Evolutionary conservation across 2,329 filamentous ascomycete species (phyloP).

Genomic region (Escovopsis sp.): DNA sequence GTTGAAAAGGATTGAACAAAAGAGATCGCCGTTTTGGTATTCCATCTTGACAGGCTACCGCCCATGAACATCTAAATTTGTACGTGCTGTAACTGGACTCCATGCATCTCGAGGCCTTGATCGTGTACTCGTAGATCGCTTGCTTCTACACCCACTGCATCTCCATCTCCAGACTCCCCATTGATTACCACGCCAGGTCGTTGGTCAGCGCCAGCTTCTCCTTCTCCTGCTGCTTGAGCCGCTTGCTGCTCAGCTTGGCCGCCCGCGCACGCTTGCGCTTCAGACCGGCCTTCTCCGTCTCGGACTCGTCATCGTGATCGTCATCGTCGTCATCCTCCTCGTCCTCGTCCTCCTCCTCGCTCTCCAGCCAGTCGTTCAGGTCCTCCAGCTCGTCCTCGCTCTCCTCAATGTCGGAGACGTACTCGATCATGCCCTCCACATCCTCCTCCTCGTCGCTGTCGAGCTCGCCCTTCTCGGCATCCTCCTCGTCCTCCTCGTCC

Average conservation of each 20-base stretch:
- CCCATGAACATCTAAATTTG: too few species aligned
- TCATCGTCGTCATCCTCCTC: constrained; percentile 40
- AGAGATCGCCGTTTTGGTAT: background rate
- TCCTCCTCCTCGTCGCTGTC: constrained; percentile 47
- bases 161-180: background rate
- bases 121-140: background rate
- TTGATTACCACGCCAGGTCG: constrained; percentile 25
- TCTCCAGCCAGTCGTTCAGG: constrained; percentile 86
- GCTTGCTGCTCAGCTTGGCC: constrained; percentile 31
- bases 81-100: constrained; percentile 1
- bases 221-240: constrained; percentile 48
- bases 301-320: constrained; percentile 43
- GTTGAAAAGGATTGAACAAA: background rate
- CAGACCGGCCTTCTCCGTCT: constrained; percentile 38
- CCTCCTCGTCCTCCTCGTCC: constrained; percentile 50
- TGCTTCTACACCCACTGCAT: background rate
- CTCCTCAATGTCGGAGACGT: constrained; percentile 81
- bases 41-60: too few species aligned
- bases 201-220: constrained; percentile 28
- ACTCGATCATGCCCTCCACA: constrained; percentile 72
- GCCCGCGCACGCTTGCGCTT: constrained; percentile 38
- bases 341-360: constrained; percentile 33
- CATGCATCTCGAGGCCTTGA: background rate
- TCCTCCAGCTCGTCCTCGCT: constrained; percentile 66
- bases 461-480: constrained; percentile 28